phyloP scores from a whole-genome alignment of 208 protist species.

The Crithidia acanthocephali region DNA sequence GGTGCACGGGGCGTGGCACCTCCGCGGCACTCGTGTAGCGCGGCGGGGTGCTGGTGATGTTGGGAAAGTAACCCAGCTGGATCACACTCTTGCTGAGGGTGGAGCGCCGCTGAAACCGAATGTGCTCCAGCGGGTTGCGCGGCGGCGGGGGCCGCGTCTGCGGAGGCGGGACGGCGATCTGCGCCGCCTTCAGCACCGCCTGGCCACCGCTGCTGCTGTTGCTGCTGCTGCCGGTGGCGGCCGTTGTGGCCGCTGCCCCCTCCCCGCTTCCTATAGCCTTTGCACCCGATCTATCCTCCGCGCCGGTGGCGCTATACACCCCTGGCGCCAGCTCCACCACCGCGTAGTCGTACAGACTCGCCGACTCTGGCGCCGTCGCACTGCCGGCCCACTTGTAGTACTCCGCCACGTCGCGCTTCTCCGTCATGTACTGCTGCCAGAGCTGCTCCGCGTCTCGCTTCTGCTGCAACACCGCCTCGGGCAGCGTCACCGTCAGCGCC shows the following conservation, averaged over 20 bases:
- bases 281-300: no score
- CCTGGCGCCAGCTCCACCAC: constrained; percentile 82
- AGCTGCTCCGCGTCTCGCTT: constrained; percentile 85
- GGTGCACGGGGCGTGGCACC: constrained; percentile 79
- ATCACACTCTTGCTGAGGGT: constrained; percentile 66
- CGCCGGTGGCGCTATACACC: constrained; percentile 38
- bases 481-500: constrained; percentile 58
- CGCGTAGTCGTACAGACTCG: constrained; percentile 75
- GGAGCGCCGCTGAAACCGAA: constrained; percentile 67
- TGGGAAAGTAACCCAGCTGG: constrained; percentile 89
- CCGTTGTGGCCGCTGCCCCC: not conserved
- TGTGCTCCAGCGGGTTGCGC: constrained; percentile 74
- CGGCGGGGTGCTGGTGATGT: constrained; percentile 62
- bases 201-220: not conserved
- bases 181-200: constrained; percentile 51
- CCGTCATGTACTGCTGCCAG: constrained; percentile 78
- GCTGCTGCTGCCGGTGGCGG: not conserved
- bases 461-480: constrained; percentile 59
- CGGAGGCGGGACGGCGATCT: constrained; percentile 72
- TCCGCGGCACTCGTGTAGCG: constrained; percentile 44
- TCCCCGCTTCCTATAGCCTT: not conserved
- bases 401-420: constrained; percentile 70
- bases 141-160: constrained; percentile 47
- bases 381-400: constrained; percentile 75
- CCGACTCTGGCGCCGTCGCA: not conserved